Evolutionary conservation across 2,329 filamentous ascomycete species (phyloP).

Genomic region (Cladosporium sp.): DNA sequence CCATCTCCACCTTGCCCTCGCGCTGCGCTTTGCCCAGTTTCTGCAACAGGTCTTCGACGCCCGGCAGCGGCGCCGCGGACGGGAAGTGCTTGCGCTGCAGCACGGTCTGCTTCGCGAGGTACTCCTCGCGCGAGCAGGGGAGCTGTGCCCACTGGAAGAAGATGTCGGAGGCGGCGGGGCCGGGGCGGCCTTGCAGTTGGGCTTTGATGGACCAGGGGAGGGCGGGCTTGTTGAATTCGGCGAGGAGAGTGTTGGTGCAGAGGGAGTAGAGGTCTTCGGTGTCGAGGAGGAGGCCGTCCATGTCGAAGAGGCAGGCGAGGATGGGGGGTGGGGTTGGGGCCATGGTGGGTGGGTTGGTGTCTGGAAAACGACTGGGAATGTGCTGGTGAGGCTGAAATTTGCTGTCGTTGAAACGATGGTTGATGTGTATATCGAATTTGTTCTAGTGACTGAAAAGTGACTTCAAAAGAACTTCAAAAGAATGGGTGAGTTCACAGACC

Average conservation of each 20-base stretch:
- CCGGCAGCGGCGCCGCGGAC: conserved; percentile 67
- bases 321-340: conserved; percentile 41
- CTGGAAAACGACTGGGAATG: background rate
- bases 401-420: background rate
- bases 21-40: conserved; percentile 39
- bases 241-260: conserved; percentile 75
- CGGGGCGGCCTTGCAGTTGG: conserved; percentile 65
- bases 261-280: conserved; percentile 85
- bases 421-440: background rate
- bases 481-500: background rate
- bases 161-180: conserved; percentile 53
- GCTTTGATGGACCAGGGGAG: conserved; percentile 96
- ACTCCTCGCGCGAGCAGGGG: conserved; percentile 67
- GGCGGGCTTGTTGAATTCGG: conserved; percentile 62
- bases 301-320: conserved; percentile 92
- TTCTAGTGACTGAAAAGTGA: too few species aligned
- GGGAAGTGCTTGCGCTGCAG: conserved; percentile 71
- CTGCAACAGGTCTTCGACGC: conserved; percentile 62
- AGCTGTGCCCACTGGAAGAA: conserved; percentile 80
- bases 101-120: conserved; percentile 50
- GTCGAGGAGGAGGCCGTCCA: conserved; percentile 94
- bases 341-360: background rate
- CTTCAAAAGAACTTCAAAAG: too few species aligned
- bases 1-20: conserved; percentile 57
- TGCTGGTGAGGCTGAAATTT: background rate